These are phyloP conservation scores for Didymella sp. DNA, from an alignment of 2,329 filamentous ascomycete species.

Conservation along the genomic window DNA sequence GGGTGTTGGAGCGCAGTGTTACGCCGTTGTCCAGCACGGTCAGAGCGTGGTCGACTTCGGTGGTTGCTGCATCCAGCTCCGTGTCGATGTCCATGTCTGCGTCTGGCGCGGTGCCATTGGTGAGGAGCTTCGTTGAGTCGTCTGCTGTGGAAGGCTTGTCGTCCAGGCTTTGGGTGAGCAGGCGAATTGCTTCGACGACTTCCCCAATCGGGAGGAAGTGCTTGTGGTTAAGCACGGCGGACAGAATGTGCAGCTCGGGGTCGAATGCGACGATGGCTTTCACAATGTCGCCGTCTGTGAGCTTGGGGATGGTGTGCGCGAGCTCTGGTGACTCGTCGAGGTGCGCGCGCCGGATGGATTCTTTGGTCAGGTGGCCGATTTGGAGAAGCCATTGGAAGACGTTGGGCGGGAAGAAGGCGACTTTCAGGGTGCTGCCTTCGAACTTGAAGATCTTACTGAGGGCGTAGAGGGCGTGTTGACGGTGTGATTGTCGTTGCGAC, in stretches of 20 bases:
- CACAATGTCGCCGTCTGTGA: slow-evolving; percentile 67
- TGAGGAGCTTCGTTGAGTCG: slow-evolving; percentile 51
- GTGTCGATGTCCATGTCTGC: slow-evolving; percentile 45
- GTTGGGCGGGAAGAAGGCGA: slow-evolving; percentile 57
- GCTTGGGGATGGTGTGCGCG: slow-evolving; percentile 54
- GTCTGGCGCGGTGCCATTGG: slow-evolving; percentile 37
- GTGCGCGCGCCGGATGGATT: slow-evolving; percentile 54
- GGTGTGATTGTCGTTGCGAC: slow-evolving; percentile 64
- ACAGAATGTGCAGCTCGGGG: slow-evolving; percentile 70
- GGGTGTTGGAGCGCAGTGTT: slow-evolving; percentile 66
- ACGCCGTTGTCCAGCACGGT: slow-evolving; percentile 71
- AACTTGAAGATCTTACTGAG: slow-evolving; percentile 58
- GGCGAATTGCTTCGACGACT: slow-evolving; percentile 69
- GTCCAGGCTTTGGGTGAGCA: slow-evolving; percentile 73
- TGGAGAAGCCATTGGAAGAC: slow-evolving; percentile 67
- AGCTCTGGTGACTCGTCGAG: slow-evolving; percentile 47
- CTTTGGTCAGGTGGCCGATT: slow-evolving; percentile 58
- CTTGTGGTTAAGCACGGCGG: slow-evolving; percentile 66
- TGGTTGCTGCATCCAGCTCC: slow-evolving; percentile 48
- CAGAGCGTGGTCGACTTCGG: slow-evolving; percentile 72
- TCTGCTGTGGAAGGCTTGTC: slow-evolving; percentile 38
- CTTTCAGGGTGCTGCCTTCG: slow-evolving; percentile 40
- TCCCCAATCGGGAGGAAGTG: slow-evolving; percentile 72
- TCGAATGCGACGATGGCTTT: slow-evolving; percentile 70
- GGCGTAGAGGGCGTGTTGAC: slow-evolving; percentile 67